These are phyloP conservation scores for Aurinia saxatilis DNA, from an alignment of 345 rosid genomes.

Conservation along the genomic window DNA sequence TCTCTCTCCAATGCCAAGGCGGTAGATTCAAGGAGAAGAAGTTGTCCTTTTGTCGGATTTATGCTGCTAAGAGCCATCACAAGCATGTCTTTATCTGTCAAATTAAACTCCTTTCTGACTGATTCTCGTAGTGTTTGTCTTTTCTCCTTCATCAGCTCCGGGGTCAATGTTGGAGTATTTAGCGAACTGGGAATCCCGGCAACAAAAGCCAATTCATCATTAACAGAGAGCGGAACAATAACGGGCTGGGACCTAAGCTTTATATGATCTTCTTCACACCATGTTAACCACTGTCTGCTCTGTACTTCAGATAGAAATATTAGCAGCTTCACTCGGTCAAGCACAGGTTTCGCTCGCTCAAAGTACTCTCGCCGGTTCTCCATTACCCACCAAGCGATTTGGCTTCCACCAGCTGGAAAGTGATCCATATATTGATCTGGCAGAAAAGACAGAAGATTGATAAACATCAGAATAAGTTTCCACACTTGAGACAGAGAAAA, in stretches of 20 bases:
- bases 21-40: conserved; percentile 72
- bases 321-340: conserved; percentile 74
- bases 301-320: conserved; percentile 79
- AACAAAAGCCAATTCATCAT: conserved; percentile 88
- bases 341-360: conserved; percentile 69
- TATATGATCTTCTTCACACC: conserved; percentile 80
- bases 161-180: conserved; percentile 53
- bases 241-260: conserved; percentile 81
- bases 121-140: conserved; percentile 51
- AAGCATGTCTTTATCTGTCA: conserved; percentile 72
- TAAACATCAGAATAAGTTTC: neutral
- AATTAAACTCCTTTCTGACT: conserved; percentile 72
- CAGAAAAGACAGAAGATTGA: conserved; percentile 14
- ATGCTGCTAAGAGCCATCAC: conserved; percentile 90
- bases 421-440: conserved; percentile 79
- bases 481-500: conserved; percentile 1
- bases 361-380: conserved; percentile 91
- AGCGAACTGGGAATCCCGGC: conserved; percentile 77
- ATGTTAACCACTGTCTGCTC: conserved; percentile 77
- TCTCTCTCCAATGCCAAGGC: conserved; percentile 38
- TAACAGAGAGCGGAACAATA: conserved; percentile 77
- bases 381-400: conserved; percentile 98
- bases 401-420: conserved; percentile 92
- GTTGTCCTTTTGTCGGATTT: conserved; percentile 89
- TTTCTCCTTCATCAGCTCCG: conserved; percentile 59